Percentiles rank a stretch among this genome's conserved stretches.
phyloP scores from a whole-genome alignment of 2,329 filamentous ascomycete genomes.

The Sordariomycetes sp. region DNA sequence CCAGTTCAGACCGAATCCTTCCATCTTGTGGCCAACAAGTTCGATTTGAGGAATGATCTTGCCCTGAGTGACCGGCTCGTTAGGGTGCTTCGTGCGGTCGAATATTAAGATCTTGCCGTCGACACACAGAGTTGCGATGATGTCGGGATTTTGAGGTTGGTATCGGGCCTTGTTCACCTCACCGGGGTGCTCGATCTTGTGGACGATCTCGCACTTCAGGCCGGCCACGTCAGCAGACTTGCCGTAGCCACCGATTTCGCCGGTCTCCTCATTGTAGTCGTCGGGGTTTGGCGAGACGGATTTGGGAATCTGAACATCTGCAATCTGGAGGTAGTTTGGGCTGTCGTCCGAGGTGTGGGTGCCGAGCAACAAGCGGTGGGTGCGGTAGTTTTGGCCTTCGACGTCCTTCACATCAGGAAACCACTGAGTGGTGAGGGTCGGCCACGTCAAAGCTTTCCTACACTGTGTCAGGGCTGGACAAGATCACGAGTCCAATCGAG shows the following conservation, averaged over 20 bases:
- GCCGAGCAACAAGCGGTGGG: constrained; percentile 83
- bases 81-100: constrained; percentile 89
- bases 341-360: constrained; percentile 86
- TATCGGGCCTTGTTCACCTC: constrained; percentile 99
- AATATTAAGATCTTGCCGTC: constrained; percentile 87
- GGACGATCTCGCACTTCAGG: constrained; percentile 85
- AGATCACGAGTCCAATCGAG: no score
- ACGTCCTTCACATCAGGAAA: constrained; percentile 88
- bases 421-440: constrained; percentile 95
- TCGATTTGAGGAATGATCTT: constrained; percentile 75
- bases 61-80: constrained; percentile 49
- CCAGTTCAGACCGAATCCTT: constrained; percentile 92
- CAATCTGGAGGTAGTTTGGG: constrained; percentile 89
- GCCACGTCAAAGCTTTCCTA: constrained; percentile 91
- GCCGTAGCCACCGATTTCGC: constrained; percentile 90
- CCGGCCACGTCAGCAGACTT: constrained; percentile 59
- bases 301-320: constrained; percentile 87
- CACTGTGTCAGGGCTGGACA: constrained; percentile 9
- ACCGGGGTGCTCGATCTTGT: constrained; percentile 91
- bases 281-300: constrained; percentile 61
- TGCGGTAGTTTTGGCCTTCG: constrained; percentile 76
- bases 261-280: constrained; percentile 85
- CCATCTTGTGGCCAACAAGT: constrained; percentile 73
- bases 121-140: constrained; percentile 87
- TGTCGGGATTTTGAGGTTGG: constrained; percentile 92